Evolutionary conservation across 768 basidiomycete genomes (phyloP), one percentile per base, ranked within the genome.

Genomic region (Nidularia pulvinata): DNA sequence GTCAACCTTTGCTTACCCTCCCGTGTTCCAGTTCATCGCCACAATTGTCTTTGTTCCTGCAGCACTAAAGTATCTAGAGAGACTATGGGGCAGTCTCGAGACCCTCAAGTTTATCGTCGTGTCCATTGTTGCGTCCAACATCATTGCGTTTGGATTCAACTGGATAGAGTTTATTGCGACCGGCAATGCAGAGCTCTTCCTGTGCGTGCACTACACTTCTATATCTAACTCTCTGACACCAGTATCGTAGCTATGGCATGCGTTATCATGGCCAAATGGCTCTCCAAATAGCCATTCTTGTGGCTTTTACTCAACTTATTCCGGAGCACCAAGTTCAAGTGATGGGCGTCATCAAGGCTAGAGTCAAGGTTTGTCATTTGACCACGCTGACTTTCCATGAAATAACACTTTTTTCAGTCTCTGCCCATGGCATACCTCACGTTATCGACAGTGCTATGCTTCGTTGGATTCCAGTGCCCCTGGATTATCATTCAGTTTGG

Each of bases 301-400:
- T 99, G 51, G 96, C 95, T 5, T 98, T 98, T 72, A 98, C 95
- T 3, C 97, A 99, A 69, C 71, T 97, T 51, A 98, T 98, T 60
- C 96, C 96, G 33, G 97, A 99, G 70, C 95, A 99, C 63, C 96
- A 98, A 70, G 87, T 99, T 11, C 97, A 98, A 68, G 64, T 98
- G 14, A 77, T 98, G 55, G 94, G 95, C 34, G 71, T 93, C 46
- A 64, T 93, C 58, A 92, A 85, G 69, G 80, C 89, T 46, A 84
- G 93, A 53, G 95, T 98, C 61, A 99, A 98, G 85, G 95, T 91
- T 42, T 34, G 73, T 62, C 46, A 50, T 7, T 22, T 7, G 9
- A 10, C 7, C 19, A 19, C 25, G 48, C 6, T 32, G 1, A 48
- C 44, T 48, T n/a, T 50, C 39, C 6, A 13, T 44, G 9, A 33